Evolutionary conservation across 495 filamentous ascomycete genomes (phyloP), one percentile per base, ranked within the genome.

Genomic region (Beverwykella pulmonaria): DNA sequence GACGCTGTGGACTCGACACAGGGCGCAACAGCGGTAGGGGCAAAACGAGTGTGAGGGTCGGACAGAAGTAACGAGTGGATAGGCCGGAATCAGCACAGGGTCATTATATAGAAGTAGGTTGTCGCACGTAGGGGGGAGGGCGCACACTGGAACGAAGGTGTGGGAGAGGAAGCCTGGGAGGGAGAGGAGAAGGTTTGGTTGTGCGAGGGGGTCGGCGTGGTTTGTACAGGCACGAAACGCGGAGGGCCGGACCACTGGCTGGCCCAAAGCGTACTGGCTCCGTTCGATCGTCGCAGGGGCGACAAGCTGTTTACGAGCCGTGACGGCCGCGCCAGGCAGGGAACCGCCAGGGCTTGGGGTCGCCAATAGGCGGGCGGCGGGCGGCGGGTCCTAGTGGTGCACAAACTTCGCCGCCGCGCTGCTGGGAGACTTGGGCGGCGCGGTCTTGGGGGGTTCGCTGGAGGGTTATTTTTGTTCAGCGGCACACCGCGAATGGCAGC

Each of bases 41-140:
- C 10, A 4, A 57, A 57, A 57, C 53, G 53, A 57, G 34, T 57
- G 53, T 57, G 53, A 57, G 53, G 53, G 53, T 19, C 26, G 52
- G 17, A 23, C 20, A 41, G 48, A 50, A 50, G 22, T 19, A 27
- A 27, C 48, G 48, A 25, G 20, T 8, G 34, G 15, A 30, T 15
- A 57, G 14, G 53, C 27, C n/a, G 32, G 20, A 41, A 41, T 57
- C 23, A 57, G 34, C 26, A 20, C 32, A 44, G 41, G 29, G 53
- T 20, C 53, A 57, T 57, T 57, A 57, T 54, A 32, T 1, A n/a
- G n/a, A n/a, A 9, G n/a, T 5, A 2, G 41, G 8, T 12, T 30
- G 27, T 36, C 27, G 30, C 53, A 44, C 56, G 26, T 29, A 39
- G 27, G 14, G 36, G 39, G 44, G 41, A 39, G 7, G 17, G 41